Conservation (phyloP, 441 rosid genomes). For the Populus hybrid region DNA sequence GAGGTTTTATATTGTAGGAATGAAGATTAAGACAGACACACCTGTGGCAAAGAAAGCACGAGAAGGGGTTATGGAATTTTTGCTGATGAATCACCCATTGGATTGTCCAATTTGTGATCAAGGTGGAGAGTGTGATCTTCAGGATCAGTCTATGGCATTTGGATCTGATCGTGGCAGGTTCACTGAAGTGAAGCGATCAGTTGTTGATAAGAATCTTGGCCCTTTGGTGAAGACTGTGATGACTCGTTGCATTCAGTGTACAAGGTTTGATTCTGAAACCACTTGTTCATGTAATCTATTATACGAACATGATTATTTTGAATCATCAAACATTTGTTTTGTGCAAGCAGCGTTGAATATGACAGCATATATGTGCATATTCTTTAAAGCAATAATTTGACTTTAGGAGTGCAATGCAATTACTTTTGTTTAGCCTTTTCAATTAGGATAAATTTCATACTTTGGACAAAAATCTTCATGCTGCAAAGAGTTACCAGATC, state of each 20-base stretch:
- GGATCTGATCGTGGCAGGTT: slow-evolving; percentile 97
- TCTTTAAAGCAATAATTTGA: not conserved
- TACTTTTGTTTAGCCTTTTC: not conserved
- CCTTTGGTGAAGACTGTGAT: slow-evolving; percentile 98
- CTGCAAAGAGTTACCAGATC: not conserved
- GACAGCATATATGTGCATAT: not conserved
- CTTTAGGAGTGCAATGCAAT: not conserved
- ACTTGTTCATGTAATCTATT: not conserved
- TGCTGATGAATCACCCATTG: slow-evolving; percentile 93
- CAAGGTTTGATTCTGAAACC: slow-evolving; percentile 51
- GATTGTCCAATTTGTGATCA: slow-evolving; percentile 98
- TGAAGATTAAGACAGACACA: slow-evolving; percentile 96
- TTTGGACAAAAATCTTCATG: not conserved
- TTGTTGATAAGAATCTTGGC: slow-evolving; percentile 95
- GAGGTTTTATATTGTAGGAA: slow-evolving; percentile 35
- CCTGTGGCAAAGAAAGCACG: slow-evolving; percentile 94
- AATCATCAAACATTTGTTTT: not conserved
- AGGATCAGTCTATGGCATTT: slow-evolving; percentile 99
- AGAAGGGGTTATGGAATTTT: slow-evolving; percentile 95
- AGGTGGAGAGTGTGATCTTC: slow-evolving; percentile 98
- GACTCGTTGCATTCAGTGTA: slow-evolving; percentile 98
- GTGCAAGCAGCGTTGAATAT: not conserved
- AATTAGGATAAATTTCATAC: not conserved
- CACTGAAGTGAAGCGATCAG: slow-evolving; percentile 92
- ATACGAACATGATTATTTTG: not conserved